These are phyloP conservation scores for Acacia melanoxylon DNA, from an alignment of 306 rosid species.

Conservation along the genomic window DNA sequence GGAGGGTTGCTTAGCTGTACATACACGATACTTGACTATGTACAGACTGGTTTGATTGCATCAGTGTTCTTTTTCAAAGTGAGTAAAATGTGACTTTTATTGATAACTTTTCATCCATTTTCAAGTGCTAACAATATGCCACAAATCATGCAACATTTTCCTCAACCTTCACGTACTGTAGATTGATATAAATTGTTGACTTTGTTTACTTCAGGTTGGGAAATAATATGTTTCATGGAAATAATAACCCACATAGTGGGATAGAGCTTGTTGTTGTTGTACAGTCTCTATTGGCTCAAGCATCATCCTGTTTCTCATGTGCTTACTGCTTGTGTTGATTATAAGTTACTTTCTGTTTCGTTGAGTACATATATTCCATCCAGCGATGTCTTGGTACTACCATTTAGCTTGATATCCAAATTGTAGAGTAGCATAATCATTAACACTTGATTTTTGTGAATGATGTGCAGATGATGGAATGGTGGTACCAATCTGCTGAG, in stretches of 20 bases:
- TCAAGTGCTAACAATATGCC: slow-evolving; percentile 19
- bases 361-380: background rate
- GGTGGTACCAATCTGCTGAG: slow-evolving; percentile 99
- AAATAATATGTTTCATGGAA: background rate
- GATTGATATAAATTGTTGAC: slow-evolving; percentile 6
- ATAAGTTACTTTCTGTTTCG: slow-evolving; percentile 24
- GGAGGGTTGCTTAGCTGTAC: slow-evolving; percentile 87
- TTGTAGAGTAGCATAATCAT: slow-evolving; percentile 25
- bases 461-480: slow-evolving; percentile 88
- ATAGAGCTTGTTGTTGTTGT: background rate
- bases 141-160: background rate
- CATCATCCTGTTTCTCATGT: background rate
- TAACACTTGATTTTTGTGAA: slow-evolving; percentile 18
- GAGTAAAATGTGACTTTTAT: slow-evolving; percentile 38
- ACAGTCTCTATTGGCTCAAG: slow-evolving; percentile 13
- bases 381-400: slow-evolving; percentile 6
- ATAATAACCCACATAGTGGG: too few species aligned
- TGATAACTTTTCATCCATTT: background rate
- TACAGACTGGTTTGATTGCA: slow-evolving; percentile 95
- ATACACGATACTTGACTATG: slow-evolving; percentile 83
- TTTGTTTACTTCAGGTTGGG: slow-evolving; percentile 13
- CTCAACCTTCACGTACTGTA: background rate
- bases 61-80: slow-evolving; percentile 95
- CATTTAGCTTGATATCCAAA: slow-evolving; percentile 19
- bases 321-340: slow-evolving; percentile 22